phyloP scores from a whole-genome alignment of 2,329 filamentous ascomycete genomes.

The Dactylellina cionopaga region DNA sequence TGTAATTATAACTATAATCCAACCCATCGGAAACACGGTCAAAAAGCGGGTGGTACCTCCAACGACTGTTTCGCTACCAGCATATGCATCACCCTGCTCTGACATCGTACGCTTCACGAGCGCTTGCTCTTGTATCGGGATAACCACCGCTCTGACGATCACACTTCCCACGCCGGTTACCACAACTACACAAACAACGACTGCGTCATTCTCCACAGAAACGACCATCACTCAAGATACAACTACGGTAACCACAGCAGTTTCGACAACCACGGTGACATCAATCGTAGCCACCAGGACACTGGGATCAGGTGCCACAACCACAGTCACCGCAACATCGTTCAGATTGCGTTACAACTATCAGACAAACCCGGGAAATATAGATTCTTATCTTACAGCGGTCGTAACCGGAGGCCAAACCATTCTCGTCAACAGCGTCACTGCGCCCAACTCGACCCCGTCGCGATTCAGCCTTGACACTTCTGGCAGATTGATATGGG shows the following conservation, averaged over 20 bases:
- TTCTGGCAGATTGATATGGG: neutral
- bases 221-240: slow-evolving; percentile 1
- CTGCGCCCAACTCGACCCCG: neutral
- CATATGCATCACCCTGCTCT: slow-evolving; percentile 7
- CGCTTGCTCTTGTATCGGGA: slow-evolving; percentile 15
- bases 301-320: neutral
- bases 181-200: neutral
- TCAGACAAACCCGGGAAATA: neutral
- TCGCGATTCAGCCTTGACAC: neutral
- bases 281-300: slow-evolving; percentile 1
- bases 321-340: neutral
- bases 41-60: neutral
- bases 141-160: neutral
- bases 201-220: neutral
- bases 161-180: slow-evolving; percentile 9
- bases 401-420: neutral
- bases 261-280: neutral
- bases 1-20: neutral
- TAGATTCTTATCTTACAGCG: neutral
- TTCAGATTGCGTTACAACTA: slow-evolving; percentile 1
- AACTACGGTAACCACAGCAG: neutral
- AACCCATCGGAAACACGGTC: neutral
- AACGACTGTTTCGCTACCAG: neutral
- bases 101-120: neutral
- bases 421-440: neutral